Evolutionary conservation across 2,329 filamentous ascomycete species (phyloP).

Genomic region (Fusarium cicatricum): DNA sequence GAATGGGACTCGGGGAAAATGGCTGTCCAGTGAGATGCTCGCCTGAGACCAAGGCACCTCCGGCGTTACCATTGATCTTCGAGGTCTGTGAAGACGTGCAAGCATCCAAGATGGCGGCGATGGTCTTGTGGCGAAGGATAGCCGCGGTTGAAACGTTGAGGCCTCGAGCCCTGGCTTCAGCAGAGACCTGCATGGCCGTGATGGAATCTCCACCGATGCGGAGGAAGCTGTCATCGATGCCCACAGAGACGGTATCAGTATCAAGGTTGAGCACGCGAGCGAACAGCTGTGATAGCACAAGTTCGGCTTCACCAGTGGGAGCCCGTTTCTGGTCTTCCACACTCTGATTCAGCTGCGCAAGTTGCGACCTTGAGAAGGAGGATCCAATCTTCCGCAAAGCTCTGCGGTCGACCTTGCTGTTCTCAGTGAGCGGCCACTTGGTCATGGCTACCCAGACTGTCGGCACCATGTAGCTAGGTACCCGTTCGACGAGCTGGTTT

Average conservation of each 20-base stretch:
- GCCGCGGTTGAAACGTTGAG: slow-evolving; percentile 4
- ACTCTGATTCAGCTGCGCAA: not conserved
- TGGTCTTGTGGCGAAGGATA: slow-evolving; percentile 17
- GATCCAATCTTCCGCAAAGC: not conserved
- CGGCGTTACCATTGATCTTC: no score
- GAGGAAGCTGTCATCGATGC: slow-evolving; percentile 55
- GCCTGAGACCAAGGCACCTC: no score
- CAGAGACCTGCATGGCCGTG: slow-evolving; percentile 46
- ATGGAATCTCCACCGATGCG: slow-evolving; percentile 59
- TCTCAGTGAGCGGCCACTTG: not conserved
- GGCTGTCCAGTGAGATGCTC: not conserved
- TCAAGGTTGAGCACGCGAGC: not conserved
- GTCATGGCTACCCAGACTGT: not conserved
- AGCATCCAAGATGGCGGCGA: slow-evolving; percentile 2
- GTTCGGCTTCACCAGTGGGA: not conserved
- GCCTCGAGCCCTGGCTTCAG: slow-evolving; percentile 3
- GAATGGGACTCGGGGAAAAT: slow-evolving; percentile 1
- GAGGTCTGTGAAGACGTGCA: not conserved
- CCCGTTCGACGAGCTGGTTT: not conserved
- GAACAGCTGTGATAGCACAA: not conserved
- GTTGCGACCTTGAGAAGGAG: not conserved
- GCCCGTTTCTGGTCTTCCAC: not conserved
- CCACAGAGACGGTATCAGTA: not conserved
- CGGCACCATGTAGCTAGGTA: not conserved
- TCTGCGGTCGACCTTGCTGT: not conserved